phyloP scores from a whole-genome alignment of 306 rosid species.

The Rosa chinensis region DNA sequence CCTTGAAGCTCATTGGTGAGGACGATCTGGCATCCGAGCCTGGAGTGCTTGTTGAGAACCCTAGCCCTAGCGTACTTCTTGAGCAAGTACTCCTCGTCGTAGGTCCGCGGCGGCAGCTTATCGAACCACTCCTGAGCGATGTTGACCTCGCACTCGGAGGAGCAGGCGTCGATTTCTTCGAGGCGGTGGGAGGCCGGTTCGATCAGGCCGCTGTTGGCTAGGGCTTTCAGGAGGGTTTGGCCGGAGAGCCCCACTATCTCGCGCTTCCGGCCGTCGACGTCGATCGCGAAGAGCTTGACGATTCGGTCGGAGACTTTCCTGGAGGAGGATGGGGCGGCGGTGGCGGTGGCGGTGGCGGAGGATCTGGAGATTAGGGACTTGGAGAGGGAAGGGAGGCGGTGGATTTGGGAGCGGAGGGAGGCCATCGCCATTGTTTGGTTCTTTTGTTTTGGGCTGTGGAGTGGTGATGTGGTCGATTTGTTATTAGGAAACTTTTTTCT shows the following conservation, averaged over 20 bases:
- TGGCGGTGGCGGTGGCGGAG: conserved; percentile 36
- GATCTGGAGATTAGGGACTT: conserved; percentile 56
- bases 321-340: conserved; percentile 31
- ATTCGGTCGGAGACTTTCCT: conserved; percentile 79
- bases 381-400: conserved; percentile 53
- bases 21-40: conserved; percentile 88
- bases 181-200: conserved; percentile 92
- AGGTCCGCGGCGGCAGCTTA: conserved; percentile 73
- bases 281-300: conserved; percentile 75
- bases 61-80: conserved; percentile 61
- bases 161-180: conserved; percentile 92
- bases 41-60: conserved; percentile 73
- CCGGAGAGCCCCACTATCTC: conserved; percentile 74
- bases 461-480: neutral
- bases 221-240: conserved; percentile 79
- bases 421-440: conserved; percentile 57
- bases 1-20: conserved; percentile 81
- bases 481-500: neutral
- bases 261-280: conserved; percentile 64
- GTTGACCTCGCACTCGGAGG: conserved; percentile 87
- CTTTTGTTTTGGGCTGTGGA: neutral
- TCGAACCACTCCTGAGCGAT: conserved; percentile 96
- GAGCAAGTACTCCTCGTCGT: conserved; percentile 85
- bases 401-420: conserved; percentile 55
- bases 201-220: conserved; percentile 64